Base-by-base conservation (phyloP, 83 land plant species). In the Thuja plicata region DNA sequence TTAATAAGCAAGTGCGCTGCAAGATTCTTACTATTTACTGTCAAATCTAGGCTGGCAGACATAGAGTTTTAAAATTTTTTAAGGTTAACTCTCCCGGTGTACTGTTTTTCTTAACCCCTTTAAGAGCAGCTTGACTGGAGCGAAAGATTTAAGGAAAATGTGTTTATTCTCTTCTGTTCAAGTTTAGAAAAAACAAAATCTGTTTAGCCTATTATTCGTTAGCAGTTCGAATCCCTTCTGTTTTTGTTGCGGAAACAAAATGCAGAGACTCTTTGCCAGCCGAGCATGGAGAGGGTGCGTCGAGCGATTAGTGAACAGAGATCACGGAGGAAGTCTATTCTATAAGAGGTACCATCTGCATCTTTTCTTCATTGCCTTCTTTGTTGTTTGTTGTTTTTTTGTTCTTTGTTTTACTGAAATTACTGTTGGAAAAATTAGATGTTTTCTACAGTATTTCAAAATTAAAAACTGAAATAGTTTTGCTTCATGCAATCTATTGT, bases 231-330 rank as follows among this genome's bases (percentile, higher is more conserved):
- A 48, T 50, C 54, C 17, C 37, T 48, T 30, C n/a, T 43, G 50
- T 81, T 60, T 24, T 21, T 60, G 70, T 21, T 21, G 16, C 15
- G 41, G 21, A n/a, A 32, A 48, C 48, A 84, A 84, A 27, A 84
- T 84, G 86, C 55, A 84, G 3, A 54, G 86, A 50, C 30, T 84
- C 13, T 24, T 84, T 48, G 54, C 0, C 8, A 84, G 57, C 55
- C 54, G 86, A 84, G 37, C 30, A 9, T 38, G 48, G 30, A 84
- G 55, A 48, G 52, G 55, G 34, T 55, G 12, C 0, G 86, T 57
- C 19, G 34, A 84, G 35, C 86, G 86, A 55, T 12, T 84, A n/a
- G 50, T 84, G 48, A n/a, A 30, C 57, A 50, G 43, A 84, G 86
- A 48, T 13, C 48, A 50, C 17, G 55, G 37, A 84, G 86, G 55